Base-by-base conservation (phyloP, 768 basidiomycete genomes). In the Suillus weaverae region DNA sequence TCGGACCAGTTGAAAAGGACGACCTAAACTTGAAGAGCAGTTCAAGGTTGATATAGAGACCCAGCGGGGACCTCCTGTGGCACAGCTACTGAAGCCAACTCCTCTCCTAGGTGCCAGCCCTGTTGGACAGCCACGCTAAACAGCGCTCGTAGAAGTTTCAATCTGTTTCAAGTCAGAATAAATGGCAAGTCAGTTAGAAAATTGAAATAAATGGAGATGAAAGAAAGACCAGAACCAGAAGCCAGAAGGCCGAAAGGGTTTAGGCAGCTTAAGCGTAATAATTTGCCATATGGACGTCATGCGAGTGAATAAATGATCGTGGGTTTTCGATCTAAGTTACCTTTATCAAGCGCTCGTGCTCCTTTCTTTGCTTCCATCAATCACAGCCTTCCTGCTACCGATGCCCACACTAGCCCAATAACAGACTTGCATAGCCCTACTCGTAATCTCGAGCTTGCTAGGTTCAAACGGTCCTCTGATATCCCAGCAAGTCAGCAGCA, bases 261-360 rank as follows among this genome's bases (percentile, higher is more conserved):
- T 54, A 50, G 22, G 48, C 32, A n/a, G 32, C 32, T 53, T 33
- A 33, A 54, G 53, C 53, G 53, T 54, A n/a, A 54, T 54, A 54
- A 54, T 35, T 20, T 6, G 53, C 53, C 53, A 35, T 54, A 54
- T n/a, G 53, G 20, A 35, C 53, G 53, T 54, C 53, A 54, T 53
- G 51, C 32, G 1, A 53, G 51, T 53, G 18, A 53, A 53, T 10
- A 32, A 30, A 51, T 30, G 50, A 53, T 53, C 51, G 51, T 53
- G 43, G 57, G 43, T 38, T 26, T 26, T 26, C 1, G 26, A 26
- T 26, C 26, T 26, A 26, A 26, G 26, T 2, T 26, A 1, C 1
- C 32, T 56, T 14, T 38, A 39, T 33, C 55, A 56, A 56, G 55
- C 32, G 32, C 38, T 11, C 55, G n/a, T 26, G 1, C 26, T 26